Base-by-base conservation (phyloP, 2,329 filamentous ascomycete species). In the Pyrenochaeta sp. region DNA sequence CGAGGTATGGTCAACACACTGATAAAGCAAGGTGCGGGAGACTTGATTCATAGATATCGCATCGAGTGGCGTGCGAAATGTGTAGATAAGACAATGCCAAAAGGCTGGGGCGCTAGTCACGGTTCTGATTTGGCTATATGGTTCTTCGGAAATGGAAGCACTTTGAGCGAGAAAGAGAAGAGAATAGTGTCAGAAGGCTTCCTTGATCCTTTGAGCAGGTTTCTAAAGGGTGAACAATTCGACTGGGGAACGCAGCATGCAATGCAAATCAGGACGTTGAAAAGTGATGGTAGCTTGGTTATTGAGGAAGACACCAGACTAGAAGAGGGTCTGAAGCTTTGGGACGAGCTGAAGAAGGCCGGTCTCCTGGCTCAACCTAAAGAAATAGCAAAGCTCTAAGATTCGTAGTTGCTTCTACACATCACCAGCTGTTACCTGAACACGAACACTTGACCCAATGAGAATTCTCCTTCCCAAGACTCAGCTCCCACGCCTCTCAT, bases 91-190 rank as follows among this genome's bases (percentile, higher is more conserved):
- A 58, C 60, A 2, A 62, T 79, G 9, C 82, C 82, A 1, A 68
- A 66, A 1, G 72, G 77, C 35, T 85, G 81, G 78, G 82, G 81
- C 2, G 82, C 82, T 2, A 85, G 83, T 14, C 84, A 86, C 63
- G 77, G 77, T 0, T 81, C 81, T 0, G 83, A 86, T 56, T 75
- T 81, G 63, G 71, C 76, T 5, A 78, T 85, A 27, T 86, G 84
- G 84, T 83, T 85, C 51, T 85, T 79, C 78, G 84, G 83, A 0
- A 78, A 81, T 57, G 80, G 79, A 1, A 71, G 69, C 4, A 52
- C 61, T 0, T 51, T 85, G 45, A 75, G 68, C 6, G 64, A 66
- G 0, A 58, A 66, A 7, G 83, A 86, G 67, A 82, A 83, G 63
- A 43, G 44, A 5, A 51, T 80, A 15, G 68, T 81, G 0, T 66